These are phyloP conservation scores for Harringtonia aguacate DNA, from an alignment of 2,329 filamentous ascomycete genomes.

Conservation along the genomic window DNA sequence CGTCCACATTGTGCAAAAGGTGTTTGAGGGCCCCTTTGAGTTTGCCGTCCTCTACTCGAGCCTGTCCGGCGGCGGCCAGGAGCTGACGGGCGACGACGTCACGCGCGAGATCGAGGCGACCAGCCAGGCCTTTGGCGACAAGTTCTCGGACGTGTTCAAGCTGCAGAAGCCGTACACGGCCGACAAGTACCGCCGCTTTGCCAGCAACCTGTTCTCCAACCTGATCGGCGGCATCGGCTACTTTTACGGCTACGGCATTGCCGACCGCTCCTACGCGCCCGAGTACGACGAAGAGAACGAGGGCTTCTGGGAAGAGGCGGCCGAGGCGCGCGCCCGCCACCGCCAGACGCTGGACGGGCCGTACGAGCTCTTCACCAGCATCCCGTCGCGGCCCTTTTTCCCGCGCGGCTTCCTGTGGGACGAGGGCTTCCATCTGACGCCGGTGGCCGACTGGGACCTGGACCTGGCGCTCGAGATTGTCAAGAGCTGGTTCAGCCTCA, in stretches of 20 bases:
- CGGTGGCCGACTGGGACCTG: constrained; percentile 87
- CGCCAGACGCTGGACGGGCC: constrained; percentile 66
- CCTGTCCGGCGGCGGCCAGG: constrained; percentile 47
- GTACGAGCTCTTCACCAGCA: constrained; percentile 79
- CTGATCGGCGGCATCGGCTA: constrained; percentile 89
- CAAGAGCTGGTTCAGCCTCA: constrained; percentile 89
- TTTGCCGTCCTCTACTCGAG: constrained; percentile 91
- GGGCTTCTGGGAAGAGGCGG: constrained; percentile 89
- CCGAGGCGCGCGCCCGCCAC: constrained; percentile 61
- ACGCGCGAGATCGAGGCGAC: constrained; percentile 57
- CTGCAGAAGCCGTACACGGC: constrained; percentile 67
- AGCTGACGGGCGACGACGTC: constrained; percentile 50
- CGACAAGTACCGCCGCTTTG: constrained; percentile 66
- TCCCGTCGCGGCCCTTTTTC: constrained; percentile 92
- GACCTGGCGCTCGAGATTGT: constrained; percentile 81
- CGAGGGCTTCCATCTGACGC: constrained; percentile 89
- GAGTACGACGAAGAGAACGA: constrained; percentile 95
- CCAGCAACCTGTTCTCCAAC: constrained; percentile 87
- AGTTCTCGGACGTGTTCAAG: constrained; percentile 62
- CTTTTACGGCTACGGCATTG: constrained; percentile 79
- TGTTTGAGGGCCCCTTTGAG: constrained; percentile 81
- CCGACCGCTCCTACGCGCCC: constrained; percentile 82
- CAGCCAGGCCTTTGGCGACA: constrained; percentile 59
- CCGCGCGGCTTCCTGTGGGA: constrained; percentile 96
- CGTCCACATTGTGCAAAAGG: constrained; percentile 79